A percentile compares a stretch with the other conserved stretches of the same genome.
Evolutionary conservation across 305 asterid species (phyloP).

Genomic region (Solanum hybrid): DNA sequence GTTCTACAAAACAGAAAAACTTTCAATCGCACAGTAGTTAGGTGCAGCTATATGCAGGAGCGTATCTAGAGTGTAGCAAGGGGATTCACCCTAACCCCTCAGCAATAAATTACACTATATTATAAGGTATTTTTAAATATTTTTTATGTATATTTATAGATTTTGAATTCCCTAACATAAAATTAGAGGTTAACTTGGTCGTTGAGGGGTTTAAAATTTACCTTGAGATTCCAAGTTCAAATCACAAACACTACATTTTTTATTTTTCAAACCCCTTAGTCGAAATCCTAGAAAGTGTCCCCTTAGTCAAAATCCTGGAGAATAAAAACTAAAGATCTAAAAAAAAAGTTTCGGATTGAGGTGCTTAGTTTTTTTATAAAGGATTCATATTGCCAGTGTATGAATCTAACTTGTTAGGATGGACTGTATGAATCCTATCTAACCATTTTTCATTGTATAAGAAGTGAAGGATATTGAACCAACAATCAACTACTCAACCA

Average conservation of each 20-base stretch:
- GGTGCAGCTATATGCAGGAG: not conserved
- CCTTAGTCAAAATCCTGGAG: not conserved
- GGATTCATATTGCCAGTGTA: not conserved
- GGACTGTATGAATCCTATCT: not conserved
- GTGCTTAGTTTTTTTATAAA: not conserved
- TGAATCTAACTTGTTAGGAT: not conserved
- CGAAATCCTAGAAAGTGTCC: not conserved
- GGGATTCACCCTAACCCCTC: not conserved
- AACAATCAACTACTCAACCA: not conserved
- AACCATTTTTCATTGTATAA: not conserved
- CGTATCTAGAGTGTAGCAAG: not conserved
- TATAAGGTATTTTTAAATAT: not conserved
- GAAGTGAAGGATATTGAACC: not conserved
- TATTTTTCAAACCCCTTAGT: not conserved
- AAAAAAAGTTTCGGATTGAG: not conserved
- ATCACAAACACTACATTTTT: not conserved
- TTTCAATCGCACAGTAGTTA: not conserved
- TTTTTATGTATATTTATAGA: not conserved
- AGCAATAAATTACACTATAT: not conserved
- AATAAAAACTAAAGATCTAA: not conserved
- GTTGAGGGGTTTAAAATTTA: not conserved
- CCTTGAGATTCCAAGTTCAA: not conserved
- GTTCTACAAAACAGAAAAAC: not conserved
- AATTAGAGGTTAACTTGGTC: not conserved
- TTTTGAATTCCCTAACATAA: not conserved